These are phyloP conservation scores for Wickerhamiella nectarea DNA, from an alignment of 805 yeast genomes.

Conservation along the genomic window DNA sequence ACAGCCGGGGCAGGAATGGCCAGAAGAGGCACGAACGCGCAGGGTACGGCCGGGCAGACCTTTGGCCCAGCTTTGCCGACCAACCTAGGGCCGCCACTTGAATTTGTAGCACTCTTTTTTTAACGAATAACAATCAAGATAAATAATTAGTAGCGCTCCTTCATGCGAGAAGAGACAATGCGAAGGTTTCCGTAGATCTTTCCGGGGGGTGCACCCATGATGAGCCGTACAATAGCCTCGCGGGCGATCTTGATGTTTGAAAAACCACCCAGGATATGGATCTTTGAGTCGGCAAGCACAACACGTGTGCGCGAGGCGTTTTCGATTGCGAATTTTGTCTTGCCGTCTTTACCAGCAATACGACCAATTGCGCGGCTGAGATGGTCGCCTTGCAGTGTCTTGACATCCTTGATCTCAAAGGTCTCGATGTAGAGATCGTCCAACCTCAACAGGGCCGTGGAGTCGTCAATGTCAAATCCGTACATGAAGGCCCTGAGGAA, in stretches of 20 bases:
- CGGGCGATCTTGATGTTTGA: constrained; percentile 97
- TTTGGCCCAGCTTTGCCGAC: no score
- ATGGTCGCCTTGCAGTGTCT: constrained; percentile 91
- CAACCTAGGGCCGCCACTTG: no score
- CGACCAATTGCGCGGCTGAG: constrained; percentile 97
- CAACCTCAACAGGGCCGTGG: constrained; percentile 82
- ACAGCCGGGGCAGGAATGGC: no score
- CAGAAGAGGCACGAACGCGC: no score
- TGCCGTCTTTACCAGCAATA: constrained; percentile 99
- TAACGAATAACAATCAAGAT: no score
- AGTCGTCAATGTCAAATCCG: constrained; percentile 95
- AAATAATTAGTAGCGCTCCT: constrained; percentile 61
- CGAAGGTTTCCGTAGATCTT: constrained; percentile 95
- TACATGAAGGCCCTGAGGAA: constrained; percentile 88
- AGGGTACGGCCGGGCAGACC: no score
- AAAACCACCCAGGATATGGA: constrained; percentile 94
- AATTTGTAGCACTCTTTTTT: no score
- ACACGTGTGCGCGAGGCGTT: constrained; percentile 97
- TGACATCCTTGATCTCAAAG: constrained; percentile 92
- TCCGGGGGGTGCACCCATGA: constrained; percentile 97
- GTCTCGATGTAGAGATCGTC: constrained; percentile 96
- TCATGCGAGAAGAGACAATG: constrained; percentile 92
- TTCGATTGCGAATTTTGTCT: constrained; percentile 95
- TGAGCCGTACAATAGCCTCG: constrained; percentile 86
- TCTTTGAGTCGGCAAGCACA: constrained; percentile 90